A percentile compares a stretch with the other conserved stretches of the same genome.
Evolutionary conservation across 352 stramenopile genomes (phyloP).

Genomic region (Pythium scleroteichum): DNA sequence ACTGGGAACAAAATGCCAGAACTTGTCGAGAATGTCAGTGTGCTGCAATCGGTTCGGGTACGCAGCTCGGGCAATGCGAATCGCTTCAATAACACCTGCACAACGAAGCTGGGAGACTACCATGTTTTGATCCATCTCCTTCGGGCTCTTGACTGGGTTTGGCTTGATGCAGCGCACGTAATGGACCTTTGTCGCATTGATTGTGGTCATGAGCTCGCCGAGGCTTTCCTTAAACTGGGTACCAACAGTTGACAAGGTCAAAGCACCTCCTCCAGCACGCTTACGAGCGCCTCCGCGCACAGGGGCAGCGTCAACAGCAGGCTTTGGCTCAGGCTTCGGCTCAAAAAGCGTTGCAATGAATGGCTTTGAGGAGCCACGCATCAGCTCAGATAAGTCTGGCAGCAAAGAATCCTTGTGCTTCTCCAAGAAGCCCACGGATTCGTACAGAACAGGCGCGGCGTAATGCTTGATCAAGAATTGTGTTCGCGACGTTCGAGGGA

Average conservation of each 20-base stretch:
- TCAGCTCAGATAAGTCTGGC: constrained; percentile 91
- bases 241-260: constrained; percentile 74
- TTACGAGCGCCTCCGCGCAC: constrained; percentile 42
- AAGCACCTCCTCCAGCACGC: constrained; percentile 49
- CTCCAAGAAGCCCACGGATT: constrained; percentile 93
- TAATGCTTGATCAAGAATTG: constrained; percentile 96
- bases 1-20: constrained; percentile 78
- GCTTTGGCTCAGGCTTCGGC: constrained; percentile 51
- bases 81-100: constrained; percentile 98
- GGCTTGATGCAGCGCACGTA: constrained; percentile 99
- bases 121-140: constrained; percentile 90
- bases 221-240: constrained; percentile 96
- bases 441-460: constrained; percentile 93
- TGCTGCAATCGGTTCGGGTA: constrained; percentile 97
- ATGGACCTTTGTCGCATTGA: constrained; percentile 95
- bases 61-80: constrained; percentile 97
- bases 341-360: constrained; percentile 80
- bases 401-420: constrained; percentile 96
- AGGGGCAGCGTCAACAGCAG: constrained; percentile 33
- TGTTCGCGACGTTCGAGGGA: constrained; percentile 80
- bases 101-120: constrained; percentile 97
- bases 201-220: constrained; percentile 92
- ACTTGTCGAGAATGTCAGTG: constrained; percentile 80
- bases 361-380: constrained; percentile 70
- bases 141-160: constrained; percentile 95